These are phyloP conservation scores for Chenopodium formosanum DNA, from an alignment of 148 eudicot genomes.

Conservation along the genomic window DNA sequence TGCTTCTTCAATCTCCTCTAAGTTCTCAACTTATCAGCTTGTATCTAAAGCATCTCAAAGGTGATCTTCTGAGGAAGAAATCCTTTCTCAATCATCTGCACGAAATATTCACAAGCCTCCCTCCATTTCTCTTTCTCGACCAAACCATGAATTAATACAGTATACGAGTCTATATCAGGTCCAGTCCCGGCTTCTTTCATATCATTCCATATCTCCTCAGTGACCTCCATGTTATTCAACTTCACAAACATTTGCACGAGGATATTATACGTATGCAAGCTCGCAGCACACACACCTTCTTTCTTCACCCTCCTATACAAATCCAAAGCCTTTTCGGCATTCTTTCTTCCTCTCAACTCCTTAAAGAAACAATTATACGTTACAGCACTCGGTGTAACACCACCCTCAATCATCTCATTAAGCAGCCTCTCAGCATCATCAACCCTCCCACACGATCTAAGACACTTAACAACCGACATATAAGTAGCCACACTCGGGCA, in stretches of 20 bases:
- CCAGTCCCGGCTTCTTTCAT: constrained; percentile 64
- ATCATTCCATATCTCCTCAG: constrained; percentile 79
- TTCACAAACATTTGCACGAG: constrained; percentile 69
- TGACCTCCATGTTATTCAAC: constrained; percentile 52
- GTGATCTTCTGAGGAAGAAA: constrained; percentile 84
- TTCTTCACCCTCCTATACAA: constrained; percentile 77
- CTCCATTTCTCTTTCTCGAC: constrained; percentile 81
- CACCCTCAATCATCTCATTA: constrained; percentile 63
- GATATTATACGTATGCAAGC: constrained; percentile 65
- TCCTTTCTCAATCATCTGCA: constrained; percentile 95
- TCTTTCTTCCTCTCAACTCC: constrained; percentile 81
- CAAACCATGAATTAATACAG: constrained; percentile 74
- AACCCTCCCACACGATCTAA: constrained; percentile 81
- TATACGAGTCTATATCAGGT: constrained; percentile 85
- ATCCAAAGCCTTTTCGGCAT: constrained; percentile 64
- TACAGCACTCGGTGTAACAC: constrained; percentile 68
- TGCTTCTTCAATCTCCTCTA: constrained; percentile 94
- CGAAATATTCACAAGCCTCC: constrained; percentile 72
- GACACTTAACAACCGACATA: constrained; percentile 92
- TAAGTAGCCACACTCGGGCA: constrained; percentile 73
- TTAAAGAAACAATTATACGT: constrained; percentile 94
- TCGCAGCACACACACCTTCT: constrained; percentile 49
- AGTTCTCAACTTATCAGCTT: constrained; percentile 78
- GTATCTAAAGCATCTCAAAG: constrained; percentile 90
- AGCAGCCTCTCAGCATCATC: constrained; percentile 69